A percentile compares a stretch with the other conserved stretches of the same genome.
Conservation (phyloP, 805 yeast genomes). For the Lachancea waltii region DNA sequence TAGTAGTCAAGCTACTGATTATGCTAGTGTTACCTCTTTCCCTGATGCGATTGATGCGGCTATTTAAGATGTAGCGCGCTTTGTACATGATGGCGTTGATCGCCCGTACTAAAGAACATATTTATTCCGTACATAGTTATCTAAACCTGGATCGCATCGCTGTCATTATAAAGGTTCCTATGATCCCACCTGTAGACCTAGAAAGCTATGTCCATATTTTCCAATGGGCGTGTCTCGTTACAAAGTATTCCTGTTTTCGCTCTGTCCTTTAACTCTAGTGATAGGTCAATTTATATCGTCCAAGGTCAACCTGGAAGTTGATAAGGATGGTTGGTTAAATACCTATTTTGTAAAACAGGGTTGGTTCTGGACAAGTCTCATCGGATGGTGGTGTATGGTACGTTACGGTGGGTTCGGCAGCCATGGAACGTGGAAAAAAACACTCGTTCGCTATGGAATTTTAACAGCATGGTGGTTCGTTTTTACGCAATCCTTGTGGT, state of each 20-base stretch:
- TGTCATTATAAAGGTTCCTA: background rate
- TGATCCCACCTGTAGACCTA: too few species aligned
- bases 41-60: too few species aligned
- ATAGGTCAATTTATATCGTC: slow-evolving; percentile 41
- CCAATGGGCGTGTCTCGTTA: slow-evolving; percentile 5
- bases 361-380: slow-evolving; percentile 81
- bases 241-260: slow-evolving; percentile 9
- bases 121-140: background rate
- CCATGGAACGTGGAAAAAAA: slow-evolving; percentile 6
- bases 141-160: background rate
- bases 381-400: slow-evolving; percentile 25
- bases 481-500: slow-evolving; percentile 66
- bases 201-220: background rate
- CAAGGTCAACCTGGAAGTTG: slow-evolving; percentile 12
- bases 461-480: slow-evolving; percentile 78
- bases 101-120: too few species aligned
- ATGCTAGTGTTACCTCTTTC: too few species aligned
- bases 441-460: slow-evolving; percentile 37
- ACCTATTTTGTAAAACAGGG: slow-evolving; percentile 76
- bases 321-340: slow-evolving; percentile 67
- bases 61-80: too few species aligned
- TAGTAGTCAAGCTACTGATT: too few species aligned
- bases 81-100: too few species aligned
- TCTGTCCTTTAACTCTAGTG: slow-evolving; percentile 39
- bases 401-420: slow-evolving; percentile 10